Conservation (phyloP, 2,329 filamentous ascomycete genomes). For the Colletotrichum phormii region DNA sequence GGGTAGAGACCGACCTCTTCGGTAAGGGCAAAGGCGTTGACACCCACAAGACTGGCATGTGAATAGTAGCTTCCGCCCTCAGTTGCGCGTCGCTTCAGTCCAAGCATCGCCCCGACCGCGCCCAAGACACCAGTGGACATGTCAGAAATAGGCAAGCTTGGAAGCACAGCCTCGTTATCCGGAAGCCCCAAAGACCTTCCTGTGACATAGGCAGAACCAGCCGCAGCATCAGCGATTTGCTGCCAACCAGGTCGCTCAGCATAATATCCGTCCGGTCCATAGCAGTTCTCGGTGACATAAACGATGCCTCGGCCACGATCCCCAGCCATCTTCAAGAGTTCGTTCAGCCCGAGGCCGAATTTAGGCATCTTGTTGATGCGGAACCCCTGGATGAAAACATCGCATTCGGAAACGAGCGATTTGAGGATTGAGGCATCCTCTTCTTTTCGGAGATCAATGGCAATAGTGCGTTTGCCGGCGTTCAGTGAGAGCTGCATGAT, state of each 20-base stretch:
- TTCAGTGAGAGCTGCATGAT: constrained; percentile 54
- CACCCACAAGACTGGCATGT: constrained; percentile 44
- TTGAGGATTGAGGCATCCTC: constrained; percentile 53
- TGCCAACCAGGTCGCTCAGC: constrained; percentile 30
- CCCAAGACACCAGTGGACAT: constrained; percentile 49
- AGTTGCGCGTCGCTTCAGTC: constrained; percentile 45
- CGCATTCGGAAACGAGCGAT: constrained; percentile 58
- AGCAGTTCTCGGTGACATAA: constrained; percentile 32
- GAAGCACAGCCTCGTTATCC: constrained; percentile 44
- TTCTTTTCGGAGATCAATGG: constrained; percentile 58
- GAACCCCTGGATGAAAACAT: constrained; percentile 67
- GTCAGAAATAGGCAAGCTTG: constrained; percentile 48
- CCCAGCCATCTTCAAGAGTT: constrained; percentile 50
- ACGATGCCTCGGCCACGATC: constrained; percentile 28
- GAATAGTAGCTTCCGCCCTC: constrained; percentile 47
- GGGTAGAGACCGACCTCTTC: constrained; percentile 47
- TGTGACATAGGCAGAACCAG: constrained; percentile 48
- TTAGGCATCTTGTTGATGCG: constrained; percentile 55
- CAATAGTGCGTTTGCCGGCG: constrained; percentile 59
- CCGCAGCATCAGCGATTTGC: constrained; percentile 41
- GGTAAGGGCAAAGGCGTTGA: constrained; percentile 43
- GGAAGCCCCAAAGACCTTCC: constrained; percentile 42
- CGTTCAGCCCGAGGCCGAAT: constrained; percentile 54
- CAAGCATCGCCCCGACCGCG: constrained; percentile 47
- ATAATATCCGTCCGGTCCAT: constrained; percentile 28